These are phyloP conservation scores for Brassica incana DNA, from an alignment of 345 rosid species.

Conservation along the genomic window DNA sequence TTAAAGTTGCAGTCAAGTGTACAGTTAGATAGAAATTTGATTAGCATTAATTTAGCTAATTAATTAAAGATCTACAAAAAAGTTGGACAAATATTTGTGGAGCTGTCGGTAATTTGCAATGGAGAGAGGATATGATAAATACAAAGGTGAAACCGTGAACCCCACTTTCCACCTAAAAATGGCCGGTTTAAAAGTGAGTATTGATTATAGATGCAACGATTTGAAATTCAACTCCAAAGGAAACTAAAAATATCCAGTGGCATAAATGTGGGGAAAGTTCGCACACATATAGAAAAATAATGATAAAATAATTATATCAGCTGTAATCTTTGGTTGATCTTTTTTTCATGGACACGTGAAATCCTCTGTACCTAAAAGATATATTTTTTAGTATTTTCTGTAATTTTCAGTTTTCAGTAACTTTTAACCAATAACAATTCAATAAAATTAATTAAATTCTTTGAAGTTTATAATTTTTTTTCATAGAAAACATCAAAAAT, in stretches of 20 bases:
- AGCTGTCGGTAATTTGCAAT: conserved; percentile 25
- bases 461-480: no score
- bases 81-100: background rate
- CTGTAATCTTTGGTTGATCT: background rate
- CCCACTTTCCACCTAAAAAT: conserved; percentile 45
- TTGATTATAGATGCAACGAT: conserved; percentile 34
- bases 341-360: background rate
- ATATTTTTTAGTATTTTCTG: no score
- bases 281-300: background rate
- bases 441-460: no score
- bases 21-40: background rate
- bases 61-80: background rate
- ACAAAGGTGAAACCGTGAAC: conserved; percentile 31
- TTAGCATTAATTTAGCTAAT: background rate
- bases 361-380: no score
- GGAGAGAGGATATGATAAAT: conserved; percentile 29
- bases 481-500: no score
- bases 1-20: background rate
- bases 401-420: no score
- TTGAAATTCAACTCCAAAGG: conserved; percentile 16
- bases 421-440: no score
- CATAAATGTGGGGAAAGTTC: conserved; percentile 20
- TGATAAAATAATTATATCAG: no score
- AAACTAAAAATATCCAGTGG: conserved; percentile 15
- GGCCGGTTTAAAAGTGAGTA: conserved; percentile 42